Evolutionary conservation across 768 basidiomycete species (phyloP).

Genomic region (Lyophyllum semitale): DNA sequence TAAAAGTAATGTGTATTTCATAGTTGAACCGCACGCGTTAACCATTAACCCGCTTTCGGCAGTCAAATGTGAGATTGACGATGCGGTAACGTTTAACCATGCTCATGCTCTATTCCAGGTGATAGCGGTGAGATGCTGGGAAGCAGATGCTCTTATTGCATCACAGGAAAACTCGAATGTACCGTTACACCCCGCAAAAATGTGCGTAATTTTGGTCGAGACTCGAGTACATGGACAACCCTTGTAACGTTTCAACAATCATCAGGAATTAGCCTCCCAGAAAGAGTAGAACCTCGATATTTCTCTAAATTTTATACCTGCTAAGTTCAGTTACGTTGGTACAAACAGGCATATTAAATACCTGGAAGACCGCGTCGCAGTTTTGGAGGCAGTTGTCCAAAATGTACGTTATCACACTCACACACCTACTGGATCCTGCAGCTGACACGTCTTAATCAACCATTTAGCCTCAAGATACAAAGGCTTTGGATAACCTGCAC

Average conservation of each 20-base stretch:
- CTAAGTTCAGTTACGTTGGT: too few relatives aligned
- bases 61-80: neutral
- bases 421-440: neutral
- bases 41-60: neutral
- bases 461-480: neutral
- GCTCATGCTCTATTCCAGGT: slow-evolving; percentile 47
- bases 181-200: slow-evolving; percentile 70
- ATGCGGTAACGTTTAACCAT: neutral
- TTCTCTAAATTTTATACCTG: neutral
- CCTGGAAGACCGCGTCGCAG: neutral
- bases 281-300: neutral
- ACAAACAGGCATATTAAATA: neutral
- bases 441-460: too few relatives aligned
- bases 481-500: neutral
- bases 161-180: slow-evolving; percentile 60
- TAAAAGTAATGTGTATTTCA: neutral
- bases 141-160: slow-evolving; percentile 67
- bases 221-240: too few relatives aligned
- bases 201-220: slow-evolving; percentile 24
- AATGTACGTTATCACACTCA: neutral
- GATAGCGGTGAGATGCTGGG: slow-evolving; percentile 71
- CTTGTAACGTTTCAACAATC: neutral
- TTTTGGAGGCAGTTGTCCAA: neutral
- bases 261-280: slow-evolving; percentile 53
- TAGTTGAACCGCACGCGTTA: neutral